phyloP scores from a whole-genome alignment of 768 basidiomycete species.

The Termitomyces sp. region DNA sequence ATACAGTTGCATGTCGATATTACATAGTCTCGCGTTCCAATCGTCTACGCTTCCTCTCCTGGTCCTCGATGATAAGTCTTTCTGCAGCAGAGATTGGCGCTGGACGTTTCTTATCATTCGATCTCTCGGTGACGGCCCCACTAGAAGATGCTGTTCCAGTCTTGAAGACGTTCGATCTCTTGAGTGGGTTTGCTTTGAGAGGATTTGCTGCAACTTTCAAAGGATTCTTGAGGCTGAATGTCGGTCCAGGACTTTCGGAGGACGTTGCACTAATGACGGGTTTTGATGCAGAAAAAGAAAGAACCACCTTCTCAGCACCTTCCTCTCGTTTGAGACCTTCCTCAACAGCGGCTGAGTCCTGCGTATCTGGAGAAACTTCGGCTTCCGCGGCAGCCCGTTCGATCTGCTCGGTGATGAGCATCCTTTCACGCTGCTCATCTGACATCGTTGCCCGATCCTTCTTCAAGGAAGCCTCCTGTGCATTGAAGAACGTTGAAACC shows the following conservation, averaged over 20 bases:
- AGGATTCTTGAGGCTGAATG: slow-evolving; percentile 57
- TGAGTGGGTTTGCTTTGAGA: slow-evolving; percentile 65
- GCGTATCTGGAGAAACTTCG: slow-evolving; percentile 29
- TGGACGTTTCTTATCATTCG: slow-evolving; percentile 57
- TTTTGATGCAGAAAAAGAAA: slow-evolving; percentile 62
- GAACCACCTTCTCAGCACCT: slow-evolving; percentile 65
- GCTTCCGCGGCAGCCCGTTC: slow-evolving; percentile 68
- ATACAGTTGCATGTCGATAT: not conserved
- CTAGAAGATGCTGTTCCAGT: slow-evolving; percentile 29
- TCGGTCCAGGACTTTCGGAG: slow-evolving; percentile 27
- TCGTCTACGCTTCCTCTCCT: slow-evolving; percentile 80
- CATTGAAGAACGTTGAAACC: slow-evolving; percentile 8
- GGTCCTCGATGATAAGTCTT: slow-evolving; percentile 83
- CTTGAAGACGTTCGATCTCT: slow-evolving; percentile 77
- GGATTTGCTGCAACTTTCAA: slow-evolving; percentile 59
- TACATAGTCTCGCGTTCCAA: slow-evolving; percentile 53
- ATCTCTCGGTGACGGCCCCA: slow-evolving; percentile 29
- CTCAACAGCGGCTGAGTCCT: slow-evolving; percentile 38
- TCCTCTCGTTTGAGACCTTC: slow-evolving; percentile 74
- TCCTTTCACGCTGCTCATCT: slow-evolving; percentile 92
- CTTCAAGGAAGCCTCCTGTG: slow-evolving; percentile 78
- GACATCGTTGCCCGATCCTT: slow-evolving; percentile 89
- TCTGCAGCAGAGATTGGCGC: slow-evolving; percentile 81
- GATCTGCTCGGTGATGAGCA: slow-evolving; percentile 90
- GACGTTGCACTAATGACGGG: slow-evolving; percentile 28